phyloP scores from a whole-genome alignment of 371 early-diverging fungal genomes.

The Mortierella sp. region DNA sequence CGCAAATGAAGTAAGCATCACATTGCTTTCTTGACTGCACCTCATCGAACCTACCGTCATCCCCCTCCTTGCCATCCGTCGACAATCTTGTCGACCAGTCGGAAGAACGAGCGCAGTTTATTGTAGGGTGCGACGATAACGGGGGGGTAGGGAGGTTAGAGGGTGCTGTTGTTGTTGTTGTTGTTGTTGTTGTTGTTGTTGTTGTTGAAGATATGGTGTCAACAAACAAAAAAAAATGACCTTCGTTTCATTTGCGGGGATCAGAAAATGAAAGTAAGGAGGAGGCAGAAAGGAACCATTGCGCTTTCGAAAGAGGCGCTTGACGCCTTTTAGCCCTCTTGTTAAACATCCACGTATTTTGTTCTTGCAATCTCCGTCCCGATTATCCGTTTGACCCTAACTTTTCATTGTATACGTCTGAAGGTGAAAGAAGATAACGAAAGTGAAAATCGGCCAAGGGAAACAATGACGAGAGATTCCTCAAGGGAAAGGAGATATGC shows the following conservation, averaged over 20 bases:
- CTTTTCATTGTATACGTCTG: background rate
- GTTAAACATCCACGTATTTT: background rate
- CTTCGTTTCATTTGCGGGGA: slow-evolving; percentile 3
- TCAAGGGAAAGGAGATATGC: background rate
- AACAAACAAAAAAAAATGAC: background rate
- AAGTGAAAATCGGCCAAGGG: background rate
- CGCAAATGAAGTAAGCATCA: background rate
- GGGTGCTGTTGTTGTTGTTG: background rate
- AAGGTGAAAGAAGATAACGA: background rate
- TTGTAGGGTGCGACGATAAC: background rate
- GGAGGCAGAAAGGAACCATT: background rate
- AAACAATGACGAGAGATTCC: background rate
- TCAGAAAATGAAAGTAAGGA: background rate
- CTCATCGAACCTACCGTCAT: too few relatives aligned
- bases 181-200: too few relatives aligned
- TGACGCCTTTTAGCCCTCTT: background rate
- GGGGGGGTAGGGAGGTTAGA: background rate
- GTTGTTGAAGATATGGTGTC: background rate
- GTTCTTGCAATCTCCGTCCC: background rate
- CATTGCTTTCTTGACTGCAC: background rate
- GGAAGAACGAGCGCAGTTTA: background rate
- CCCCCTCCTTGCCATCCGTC: background rate
- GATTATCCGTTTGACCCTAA: background rate
- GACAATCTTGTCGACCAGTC: background rate
- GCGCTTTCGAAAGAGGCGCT: background rate